Evolutionary conservation across 331 rosid species (phyloP), one percentile per base, ranked within the genome.

Genomic region (Saraca asoca): DNA sequence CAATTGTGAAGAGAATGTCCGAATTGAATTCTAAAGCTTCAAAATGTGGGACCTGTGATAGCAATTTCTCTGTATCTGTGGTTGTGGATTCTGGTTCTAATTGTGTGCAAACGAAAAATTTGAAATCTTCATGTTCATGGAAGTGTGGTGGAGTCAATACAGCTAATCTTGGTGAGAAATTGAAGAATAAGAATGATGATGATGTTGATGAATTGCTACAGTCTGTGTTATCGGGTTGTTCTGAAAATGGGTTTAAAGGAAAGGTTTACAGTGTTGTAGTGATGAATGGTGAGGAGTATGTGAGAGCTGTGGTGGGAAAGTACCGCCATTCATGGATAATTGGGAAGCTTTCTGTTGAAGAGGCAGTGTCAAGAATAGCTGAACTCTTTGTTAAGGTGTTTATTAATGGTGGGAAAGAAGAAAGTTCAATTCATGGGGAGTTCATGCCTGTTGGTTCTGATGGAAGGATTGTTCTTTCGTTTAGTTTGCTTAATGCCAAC

Each of bases 361-460:
- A 78, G 44, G 90, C 88, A 0, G 82, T 76, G 71, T 58, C 58
- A 6, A 82, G 82, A 71, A 84, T 58, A 29, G 92, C 95, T 10
- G 98, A 90, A 79, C 76, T 88, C 24, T 86, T 94, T 57, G 83
- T 83, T 17, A 81, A 75, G 77, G 91, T 94, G 76, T 90, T 90
- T 85, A 79, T 84, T 76, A 84, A 90, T 75, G 98, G 98, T 68
- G 95, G 95, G 48, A 88, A 78, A 48, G 90, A 90, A 64, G 97
- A 77, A 62, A 85, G 90, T 20, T 71, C 72, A 5, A 83, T 94
- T 80, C 95, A 76, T 8, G 86, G 82, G 12, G 91, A 94, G 89
- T 94, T 90, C 76, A 94, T 94, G 98, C 98, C 91, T 24, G 95
- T 88, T 46, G 96, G 97, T 52, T 86, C 97, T 66, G 98, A 94